Evolutionary conservation across 768 basidiomycete species (phyloP).

Genomic region (Rhodotorula diobovata): DNA sequence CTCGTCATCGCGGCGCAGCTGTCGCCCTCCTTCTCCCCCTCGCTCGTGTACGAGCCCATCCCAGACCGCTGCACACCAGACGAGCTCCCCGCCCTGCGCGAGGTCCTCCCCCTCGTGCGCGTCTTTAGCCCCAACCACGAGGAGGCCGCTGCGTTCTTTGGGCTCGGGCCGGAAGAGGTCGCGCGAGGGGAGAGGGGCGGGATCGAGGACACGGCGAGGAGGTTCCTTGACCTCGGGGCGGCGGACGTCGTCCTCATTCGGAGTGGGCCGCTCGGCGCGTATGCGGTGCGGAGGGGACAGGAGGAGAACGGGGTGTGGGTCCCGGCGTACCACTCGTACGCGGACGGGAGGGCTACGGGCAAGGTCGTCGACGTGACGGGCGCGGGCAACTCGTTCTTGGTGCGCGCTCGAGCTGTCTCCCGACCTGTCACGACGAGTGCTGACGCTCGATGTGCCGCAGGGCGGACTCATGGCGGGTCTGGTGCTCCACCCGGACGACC

Average conservation of each 20-base stretch:
- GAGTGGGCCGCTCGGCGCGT: slow-evolving; percentile 68
- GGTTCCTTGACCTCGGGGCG: slow-evolving; percentile 38
- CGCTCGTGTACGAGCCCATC: slow-evolving; percentile 73
- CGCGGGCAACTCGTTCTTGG: slow-evolving; percentile 89
- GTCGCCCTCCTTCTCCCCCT: slow-evolving; percentile 46
- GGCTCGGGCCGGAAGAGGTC: slow-evolving; percentile 56
- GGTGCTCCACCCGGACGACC: slow-evolving; percentile 24
- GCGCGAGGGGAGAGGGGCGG: slow-evolving; percentile 47
- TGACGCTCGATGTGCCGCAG: neutral
- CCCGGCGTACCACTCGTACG: slow-evolving; percentile 64
- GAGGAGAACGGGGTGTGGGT: slow-evolving; percentile 58
- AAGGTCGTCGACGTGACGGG: slow-evolving; percentile 80
- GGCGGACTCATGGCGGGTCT: slow-evolving; percentile 40
- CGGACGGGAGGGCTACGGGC: slow-evolving; percentile 32
- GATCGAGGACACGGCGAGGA: slow-evolving; percentile 40
- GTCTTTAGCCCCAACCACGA: slow-evolving; percentile 85
- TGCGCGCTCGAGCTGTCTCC: slow-evolving; percentile 44
- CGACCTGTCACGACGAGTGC: slow-evolving; percentile 20
- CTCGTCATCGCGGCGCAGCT: slow-evolving; percentile 64
- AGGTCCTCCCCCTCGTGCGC: slow-evolving; percentile 58
- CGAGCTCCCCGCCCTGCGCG: slow-evolving; percentile 64
- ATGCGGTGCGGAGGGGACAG: slow-evolving; percentile 52
- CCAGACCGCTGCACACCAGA: slow-evolving; percentile 78
- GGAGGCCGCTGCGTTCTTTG: slow-evolving; percentile 65
- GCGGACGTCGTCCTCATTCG: slow-evolving; percentile 61